A percentile compares a stretch with the other conserved stretches of the same genome.
Evolutionary conservation across 306 rosid species (phyloP).

Genomic region (Albizia julibrissin): DNA sequence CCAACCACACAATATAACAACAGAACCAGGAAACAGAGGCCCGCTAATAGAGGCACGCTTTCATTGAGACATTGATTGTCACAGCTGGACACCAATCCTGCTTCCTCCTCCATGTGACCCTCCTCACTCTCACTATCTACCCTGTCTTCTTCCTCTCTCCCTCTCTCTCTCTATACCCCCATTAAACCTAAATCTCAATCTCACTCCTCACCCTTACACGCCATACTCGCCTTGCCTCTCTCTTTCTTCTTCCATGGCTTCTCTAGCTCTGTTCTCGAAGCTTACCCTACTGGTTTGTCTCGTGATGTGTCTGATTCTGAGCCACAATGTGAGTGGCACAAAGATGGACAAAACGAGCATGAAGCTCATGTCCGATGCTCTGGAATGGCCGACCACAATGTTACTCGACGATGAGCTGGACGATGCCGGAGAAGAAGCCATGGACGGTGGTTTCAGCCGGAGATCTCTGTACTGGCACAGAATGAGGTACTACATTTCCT

Average conservation of each 20-base stretch:
- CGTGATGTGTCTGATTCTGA: slow-evolving; percentile 8
- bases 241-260: neutral
- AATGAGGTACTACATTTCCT: slow-evolving; percentile 73
- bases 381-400: slow-evolving; percentile 71
- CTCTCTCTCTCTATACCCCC: neutral
- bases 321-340: neutral
- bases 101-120: slow-evolving; percentile 66
- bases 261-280: neutral
- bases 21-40: neutral
- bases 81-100: slow-evolving; percentile 65
- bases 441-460: slow-evolving; percentile 44
- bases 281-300: slow-evolving; percentile 32
- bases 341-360: slow-evolving; percentile 61
- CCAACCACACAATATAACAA: slow-evolving; percentile 5
- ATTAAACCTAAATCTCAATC: neutral
- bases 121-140: neutral
- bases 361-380: slow-evolving; percentile 55
- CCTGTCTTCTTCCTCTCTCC: neutral
- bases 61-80: slow-evolving; percentile 48
- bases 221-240: neutral
- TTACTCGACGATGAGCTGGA: slow-evolving; percentile 43
- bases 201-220: neutral
- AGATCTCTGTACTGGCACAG: slow-evolving; percentile 83
- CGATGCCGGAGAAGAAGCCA: slow-evolving; percentile 30
- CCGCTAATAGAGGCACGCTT: slow-evolving; percentile 27